Evolutionary conservation across 352 stramenopile genomes (phyloP).

Genomic region (Plasmopara muralis): DNA sequence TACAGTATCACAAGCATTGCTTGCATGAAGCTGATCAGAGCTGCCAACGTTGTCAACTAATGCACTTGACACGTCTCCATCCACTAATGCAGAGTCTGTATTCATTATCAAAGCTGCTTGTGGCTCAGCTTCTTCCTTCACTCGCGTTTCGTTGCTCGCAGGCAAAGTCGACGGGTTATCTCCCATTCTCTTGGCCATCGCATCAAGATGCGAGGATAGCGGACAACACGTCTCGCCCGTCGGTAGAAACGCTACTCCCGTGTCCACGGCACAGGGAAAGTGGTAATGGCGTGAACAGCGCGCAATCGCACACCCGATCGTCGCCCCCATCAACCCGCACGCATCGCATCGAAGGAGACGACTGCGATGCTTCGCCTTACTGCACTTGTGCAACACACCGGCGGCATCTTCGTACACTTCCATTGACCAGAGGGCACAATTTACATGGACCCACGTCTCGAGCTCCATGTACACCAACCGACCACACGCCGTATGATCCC

Average conservation of each 20-base stretch:
- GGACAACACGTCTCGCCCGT: conserved; percentile 69
- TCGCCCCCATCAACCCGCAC: conserved; percentile 87
- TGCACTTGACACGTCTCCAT: conserved; percentile 7
- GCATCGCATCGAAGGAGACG: conserved; percentile 87
- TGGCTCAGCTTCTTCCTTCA: background rate
- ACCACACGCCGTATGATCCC: conserved; percentile 63
- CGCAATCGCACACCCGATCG: conserved; percentile 83
- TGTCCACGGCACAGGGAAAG: conserved; percentile 87
- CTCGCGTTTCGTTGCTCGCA: background rate
- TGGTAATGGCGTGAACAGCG: conserved; percentile 91
- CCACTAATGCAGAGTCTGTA: conserved; percentile 1
- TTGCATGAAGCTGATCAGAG: background rate
- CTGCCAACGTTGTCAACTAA: conserved; percentile 2
- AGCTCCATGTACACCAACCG: conserved; percentile 75
- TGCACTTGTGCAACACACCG: conserved; percentile 76
- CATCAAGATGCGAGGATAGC: conserved; percentile 39
- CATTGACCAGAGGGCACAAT: conserved; percentile 90
- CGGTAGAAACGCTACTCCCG: conserved; percentile 59
- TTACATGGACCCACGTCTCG: conserved; percentile 88
- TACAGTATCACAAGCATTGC: background rate
- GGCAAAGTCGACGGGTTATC: background rate
- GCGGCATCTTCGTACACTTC: conserved; percentile 85
- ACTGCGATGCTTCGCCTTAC: conserved; percentile 84
- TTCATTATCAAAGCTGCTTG: background rate
- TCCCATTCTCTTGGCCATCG: conserved; percentile 31